phyloP scores from a whole-genome alignment of 495 filamentous ascomycete species.

The Staphylotrichum longicolle region DNA sequence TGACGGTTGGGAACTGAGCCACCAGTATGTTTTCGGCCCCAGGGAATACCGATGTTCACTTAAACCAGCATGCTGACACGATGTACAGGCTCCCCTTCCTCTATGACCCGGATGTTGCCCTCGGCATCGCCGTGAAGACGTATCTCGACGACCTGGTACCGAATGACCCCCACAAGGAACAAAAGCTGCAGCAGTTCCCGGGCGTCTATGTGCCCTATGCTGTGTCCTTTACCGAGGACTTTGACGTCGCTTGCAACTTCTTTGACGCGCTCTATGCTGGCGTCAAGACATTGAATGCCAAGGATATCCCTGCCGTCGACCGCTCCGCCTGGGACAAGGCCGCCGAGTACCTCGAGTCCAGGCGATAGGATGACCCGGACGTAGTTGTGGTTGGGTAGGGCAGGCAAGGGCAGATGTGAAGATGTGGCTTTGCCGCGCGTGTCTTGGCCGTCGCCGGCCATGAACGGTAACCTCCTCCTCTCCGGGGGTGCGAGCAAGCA shows the following conservation, averaged over 20 bases:
- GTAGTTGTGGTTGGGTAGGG: background rate
- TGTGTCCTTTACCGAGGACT: constrained; percentile 69
- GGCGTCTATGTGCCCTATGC: constrained; percentile 71
- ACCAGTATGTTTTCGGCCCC: constrained; percentile 56
- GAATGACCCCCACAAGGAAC: constrained; percentile 58
- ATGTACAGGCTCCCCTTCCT: constrained; percentile 76
- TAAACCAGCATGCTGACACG: constrained; percentile 34
- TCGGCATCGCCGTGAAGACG: constrained; percentile 88
- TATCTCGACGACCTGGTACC: constrained; percentile 81
- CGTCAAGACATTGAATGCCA: constrained; percentile 58
- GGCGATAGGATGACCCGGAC: constrained; percentile 18
- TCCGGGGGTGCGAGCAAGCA: background rate
- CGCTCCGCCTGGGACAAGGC: constrained; percentile 63
- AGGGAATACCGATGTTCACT: background rate
- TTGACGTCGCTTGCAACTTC: constrained; percentile 75
- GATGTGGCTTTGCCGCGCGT: background rate
- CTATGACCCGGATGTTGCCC: constrained; percentile 74
- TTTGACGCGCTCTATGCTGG: constrained; percentile 78
- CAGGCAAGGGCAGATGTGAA: background rate
- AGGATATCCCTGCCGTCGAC: constrained; percentile 57
- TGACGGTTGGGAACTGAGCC: constrained; percentile 67
- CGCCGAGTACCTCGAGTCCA: constrained; percentile 55
- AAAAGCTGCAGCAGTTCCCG: constrained; percentile 58
- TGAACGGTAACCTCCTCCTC: background rate
- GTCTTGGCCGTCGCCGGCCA: background rate